phyloP scores from a whole-genome alignment of 371 early-diverging fungal genomes.

The Mucor irregularis region DNA sequence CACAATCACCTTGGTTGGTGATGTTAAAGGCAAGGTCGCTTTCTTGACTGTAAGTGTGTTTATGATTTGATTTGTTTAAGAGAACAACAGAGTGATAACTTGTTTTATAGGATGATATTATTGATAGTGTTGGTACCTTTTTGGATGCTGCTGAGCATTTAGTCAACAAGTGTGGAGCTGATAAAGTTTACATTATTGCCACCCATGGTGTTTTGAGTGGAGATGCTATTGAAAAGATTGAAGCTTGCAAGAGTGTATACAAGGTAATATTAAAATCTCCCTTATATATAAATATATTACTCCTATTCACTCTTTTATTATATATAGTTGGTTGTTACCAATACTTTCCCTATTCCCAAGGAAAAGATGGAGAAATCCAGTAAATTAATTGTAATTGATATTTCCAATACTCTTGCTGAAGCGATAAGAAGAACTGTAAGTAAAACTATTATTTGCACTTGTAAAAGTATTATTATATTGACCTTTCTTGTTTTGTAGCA shows the following conservation, averaged over 20 bases:
- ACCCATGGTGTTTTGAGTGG: constrained; percentile 94
- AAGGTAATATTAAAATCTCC: constrained; percentile 52
- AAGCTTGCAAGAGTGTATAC: constrained; percentile 82
- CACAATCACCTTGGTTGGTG: constrained; percentile 86
- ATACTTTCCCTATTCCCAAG: constrained; percentile 87
- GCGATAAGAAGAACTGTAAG: constrained; percentile 91
- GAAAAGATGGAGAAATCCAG: constrained; percentile 70
- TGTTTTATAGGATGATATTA: constrained; percentile 79
- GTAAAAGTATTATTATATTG: neutral
- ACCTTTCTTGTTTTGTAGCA: constrained; percentile 53
- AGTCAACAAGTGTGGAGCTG: constrained; percentile 82
- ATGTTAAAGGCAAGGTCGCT: constrained; percentile 86
- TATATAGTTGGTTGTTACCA: constrained; percentile 83
- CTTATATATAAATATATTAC: neutral
- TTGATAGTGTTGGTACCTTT: constrained; percentile 86
- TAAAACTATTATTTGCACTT: neutral
- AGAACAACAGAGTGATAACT: neutral
- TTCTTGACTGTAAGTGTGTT: constrained; percentile 76
- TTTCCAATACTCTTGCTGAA: constrained; percentile 89
- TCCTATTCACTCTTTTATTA: neutral
- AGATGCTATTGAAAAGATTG: constrained; percentile 81
- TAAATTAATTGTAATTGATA: constrained; percentile 88
- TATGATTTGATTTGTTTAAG: neutral
- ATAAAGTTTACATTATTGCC: constrained; percentile 87
- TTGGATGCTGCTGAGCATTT: constrained; percentile 90